A percentile compares a stretch with the other conserved stretches of the same genome.
phyloP scores from a whole-genome alignment of 257 asterid species.

The Asclepias syriaca region DNA sequence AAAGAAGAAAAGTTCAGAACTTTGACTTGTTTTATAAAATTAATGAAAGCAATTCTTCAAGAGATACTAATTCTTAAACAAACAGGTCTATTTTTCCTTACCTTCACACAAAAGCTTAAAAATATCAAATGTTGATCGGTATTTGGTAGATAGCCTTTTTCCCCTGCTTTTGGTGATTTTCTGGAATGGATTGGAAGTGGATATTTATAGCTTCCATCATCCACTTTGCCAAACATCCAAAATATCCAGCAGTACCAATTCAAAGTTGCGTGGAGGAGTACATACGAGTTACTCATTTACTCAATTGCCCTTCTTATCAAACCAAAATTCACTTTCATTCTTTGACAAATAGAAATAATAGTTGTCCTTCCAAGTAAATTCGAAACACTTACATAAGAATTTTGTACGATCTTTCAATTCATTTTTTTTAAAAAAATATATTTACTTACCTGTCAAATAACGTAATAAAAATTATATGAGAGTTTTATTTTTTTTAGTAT shows the following conservation, averaged over 20 bases:
- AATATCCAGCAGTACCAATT: constrained; percentile 9
- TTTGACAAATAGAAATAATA: no score
- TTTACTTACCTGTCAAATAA: no score
- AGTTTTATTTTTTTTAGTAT: no score
- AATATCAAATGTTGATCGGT: neutral
- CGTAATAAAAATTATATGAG: no score
- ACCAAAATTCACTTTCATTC: neutral
- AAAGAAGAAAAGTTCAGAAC: neutral
- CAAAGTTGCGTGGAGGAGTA: neutral
- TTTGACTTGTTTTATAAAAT: neutral
- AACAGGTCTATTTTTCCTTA: neutral
- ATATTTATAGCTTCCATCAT: neutral
- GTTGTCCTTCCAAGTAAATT: no score
- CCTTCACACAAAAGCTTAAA: constrained; percentile 2
- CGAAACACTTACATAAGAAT: no score
- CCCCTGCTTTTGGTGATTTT: neutral
- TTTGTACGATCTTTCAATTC: no score
- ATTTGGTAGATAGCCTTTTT: neutral
- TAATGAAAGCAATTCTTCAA: neutral
- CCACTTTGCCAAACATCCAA: neutral
- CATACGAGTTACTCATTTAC: constrained; percentile 1
- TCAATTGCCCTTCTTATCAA: neutral
- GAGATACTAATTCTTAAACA: neutral
- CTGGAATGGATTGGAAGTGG: neutral
- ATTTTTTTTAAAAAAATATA: no score